Base-by-base conservation (phyloP, 768 basidiomycete species). In the Chlorophyllum brunneum region DNA sequence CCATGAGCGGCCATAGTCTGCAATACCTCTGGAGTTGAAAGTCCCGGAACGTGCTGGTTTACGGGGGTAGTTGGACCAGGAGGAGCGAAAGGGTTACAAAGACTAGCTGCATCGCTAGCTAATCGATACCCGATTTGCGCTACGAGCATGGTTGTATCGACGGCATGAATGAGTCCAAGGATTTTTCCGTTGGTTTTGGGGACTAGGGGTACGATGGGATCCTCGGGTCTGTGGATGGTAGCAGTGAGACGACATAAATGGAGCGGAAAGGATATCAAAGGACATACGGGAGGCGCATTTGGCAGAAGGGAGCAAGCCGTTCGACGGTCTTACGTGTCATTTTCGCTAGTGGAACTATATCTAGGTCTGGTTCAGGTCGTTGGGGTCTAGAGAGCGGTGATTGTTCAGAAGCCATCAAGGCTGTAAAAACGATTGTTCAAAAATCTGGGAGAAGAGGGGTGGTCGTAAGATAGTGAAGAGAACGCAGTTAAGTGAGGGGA, bases 141-240 rank as follows among this genome's bases (percentile, higher is more conserved):
- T 3, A 63, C 59, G 20, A 67, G 58, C 58, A 68, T 67, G 56
- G 63, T 67, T 6, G 58, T 46, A 48, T 70, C 66, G 40, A 70
- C 62, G 29, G 63, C 63, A 15, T 50, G 47, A 26, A 68, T 65
- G 26, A 65, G 59, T 6, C 38, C 29, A 13, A 59, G 48, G 13
- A 70, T 64, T 48, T 66, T 67, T 20, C 49, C 42, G 33, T 64
- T 57, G 34, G 65, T 67, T 54, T 62, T 68, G n/a, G 59, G 57
- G 7, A 66, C 59, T 38, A 67, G 42, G 5, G 59, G 56, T 4
- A 49, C 38, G 18, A 27, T 40, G 5, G 48, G 48, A 10, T 16
- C 10, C 5, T 40, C 22, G 3, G 48, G 29, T 5, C 48, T 30
- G 20, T 6, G 37, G 9, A 18, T n/a, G n/a, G n/a, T n/a, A n/a